These are phyloP conservation scores for Uronychia binucleata DNA, from an alignment of 73 alveolate species.

Conservation along the genomic window DNA sequence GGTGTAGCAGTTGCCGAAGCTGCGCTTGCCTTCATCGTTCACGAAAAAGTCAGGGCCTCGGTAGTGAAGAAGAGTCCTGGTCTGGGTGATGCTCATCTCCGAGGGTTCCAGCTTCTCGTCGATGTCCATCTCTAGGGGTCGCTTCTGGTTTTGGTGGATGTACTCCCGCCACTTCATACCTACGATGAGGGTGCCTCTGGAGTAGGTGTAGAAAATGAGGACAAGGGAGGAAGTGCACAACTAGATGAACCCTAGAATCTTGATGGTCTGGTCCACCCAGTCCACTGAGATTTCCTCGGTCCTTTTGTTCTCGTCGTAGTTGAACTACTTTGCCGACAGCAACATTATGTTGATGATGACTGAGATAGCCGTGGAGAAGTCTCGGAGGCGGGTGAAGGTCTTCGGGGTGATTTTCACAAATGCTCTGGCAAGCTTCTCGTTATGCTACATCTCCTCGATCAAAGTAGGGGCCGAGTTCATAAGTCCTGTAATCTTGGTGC, in stretches of 20 bases:
- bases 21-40: slow-evolving; percentile 17
- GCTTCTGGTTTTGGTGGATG: background rate
- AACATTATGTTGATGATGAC: slow-evolving; percentile 3
- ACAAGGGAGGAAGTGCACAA: slow-evolving; percentile 20
- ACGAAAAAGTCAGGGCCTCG: slow-evolving; percentile 19
- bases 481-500: slow-evolving; percentile 12
- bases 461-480: background rate
- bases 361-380: slow-evolving; percentile 6
- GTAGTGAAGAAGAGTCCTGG: background rate
- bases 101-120: slow-evolving; percentile 31
- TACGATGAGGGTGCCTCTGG: slow-evolving; percentile 47
- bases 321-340: background rate
- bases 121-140: background rate
- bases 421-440: background rate
- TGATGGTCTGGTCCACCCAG: background rate
- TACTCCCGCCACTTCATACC: slow-evolving; percentile 44
- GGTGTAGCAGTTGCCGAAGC: slow-evolving; percentile 49
- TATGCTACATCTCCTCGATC: slow-evolving; percentile 31
- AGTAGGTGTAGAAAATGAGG: slow-evolving; percentile 46
- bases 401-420: slow-evolving; percentile 12
- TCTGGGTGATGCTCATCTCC: slow-evolving; percentile 21
- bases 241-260: slow-evolving; percentile 18
- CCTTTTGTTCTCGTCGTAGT: slow-evolving; percentile 13
- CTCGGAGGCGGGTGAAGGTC: slow-evolving; percentile 4
- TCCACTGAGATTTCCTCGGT: background rate